phyloP scores from a whole-genome alignment of 2,329 filamentous ascomycete genomes.

The Scleromitrula shiraiana region DNA sequence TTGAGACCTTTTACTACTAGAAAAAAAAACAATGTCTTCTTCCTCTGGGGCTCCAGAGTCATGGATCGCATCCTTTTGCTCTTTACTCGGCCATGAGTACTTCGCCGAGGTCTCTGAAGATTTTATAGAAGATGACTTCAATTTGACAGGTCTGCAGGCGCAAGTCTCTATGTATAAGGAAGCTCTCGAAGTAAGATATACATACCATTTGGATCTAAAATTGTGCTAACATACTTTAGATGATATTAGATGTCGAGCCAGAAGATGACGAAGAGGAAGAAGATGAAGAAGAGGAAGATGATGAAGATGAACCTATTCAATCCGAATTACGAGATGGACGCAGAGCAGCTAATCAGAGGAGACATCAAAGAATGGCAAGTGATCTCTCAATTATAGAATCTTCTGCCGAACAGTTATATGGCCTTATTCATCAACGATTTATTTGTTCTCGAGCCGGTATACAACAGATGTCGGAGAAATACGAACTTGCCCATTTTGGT shows the following conservation, averaged over 20 bases:
- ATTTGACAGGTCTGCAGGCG: slow-evolving; percentile 86
- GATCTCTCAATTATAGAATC: slow-evolving; percentile 94
- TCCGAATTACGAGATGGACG: slow-evolving; percentile 46
- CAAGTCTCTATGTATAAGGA: slow-evolving; percentile 99
- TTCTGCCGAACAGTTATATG: slow-evolving; percentile 96
- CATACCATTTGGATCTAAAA: background rate
- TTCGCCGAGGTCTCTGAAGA: slow-evolving; percentile 98
- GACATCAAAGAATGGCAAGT: slow-evolving; percentile 78
- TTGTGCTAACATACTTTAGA: slow-evolving; percentile 39
- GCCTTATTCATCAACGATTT: slow-evolving; percentile 95
- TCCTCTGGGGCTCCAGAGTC: slow-evolving; percentile 53
- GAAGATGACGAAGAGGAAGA: slow-evolving; percentile 88
- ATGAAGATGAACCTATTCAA: slow-evolving; percentile 60
- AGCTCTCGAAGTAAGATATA: slow-evolving; percentile 69
- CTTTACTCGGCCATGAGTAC: slow-evolving; percentile 91
- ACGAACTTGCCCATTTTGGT: slow-evolving; percentile 93
- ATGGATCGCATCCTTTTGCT: slow-evolving; percentile 98
- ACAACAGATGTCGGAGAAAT: slow-evolving; percentile 99
- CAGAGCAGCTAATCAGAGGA: slow-evolving; percentile 51
- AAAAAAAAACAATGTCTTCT: slow-evolving; percentile 27
- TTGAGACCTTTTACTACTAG: too few species aligned
- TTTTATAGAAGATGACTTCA: slow-evolving; percentile 99
- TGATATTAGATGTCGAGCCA: slow-evolving; percentile 97
- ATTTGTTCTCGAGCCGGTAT: slow-evolving; percentile 95
- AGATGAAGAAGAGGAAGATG: slow-evolving; percentile 58